Evolutionary conservation across 1,284 basidiomycete species (phyloP), one percentile per base, ranked within the genome.

Genomic region (Tilletia setariae): DNA sequence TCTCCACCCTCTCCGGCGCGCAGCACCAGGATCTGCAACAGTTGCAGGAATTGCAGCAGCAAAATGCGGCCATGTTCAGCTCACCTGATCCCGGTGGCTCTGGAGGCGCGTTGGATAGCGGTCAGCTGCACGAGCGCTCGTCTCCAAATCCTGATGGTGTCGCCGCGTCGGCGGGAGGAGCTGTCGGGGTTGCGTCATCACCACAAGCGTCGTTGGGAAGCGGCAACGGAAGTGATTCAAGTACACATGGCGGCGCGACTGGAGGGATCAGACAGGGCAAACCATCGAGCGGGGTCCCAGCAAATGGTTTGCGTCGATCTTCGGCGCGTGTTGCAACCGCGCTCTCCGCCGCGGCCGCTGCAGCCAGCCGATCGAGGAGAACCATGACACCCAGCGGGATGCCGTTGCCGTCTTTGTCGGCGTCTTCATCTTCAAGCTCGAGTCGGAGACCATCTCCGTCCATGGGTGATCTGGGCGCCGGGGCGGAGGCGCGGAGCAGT

Each of bases 401-500:
- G n/a, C 56, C 56, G 15, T 61, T 61, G 13, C 56, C 56, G 2
- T 61, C 56, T 19, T 19, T 61, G 56, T 61, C 56, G 28, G 15
- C 28, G 4, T 25, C 56, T 8, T 30, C 56, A 9, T 32, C 56
- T 19, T 61, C 56, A 6, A 40, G 35, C 35, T 25, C n/a, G 13
- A 61, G 56, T 16, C 25, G 56, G 30, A 32, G 56, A 40, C 56
- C 32, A 3, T 61, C 56, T 30, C 56, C 56, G 2, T 61, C 56
- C 19, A 30, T 16, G 19, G 62, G 30, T 13, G 30, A 19, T 21
- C 42, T 43, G n/a, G 21, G 15, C 19, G 43, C 35, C n/a, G 30
- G 62, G 19, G 21, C 43, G 3, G 35, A 40, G 6, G 35, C 35
- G 35, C 35, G 35, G 6, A 46, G 62, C 40, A 42, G n/a, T 0